A percentile compares a stretch with the other conserved stretches of the same genome.
Conservation (phyloP, 768 basidiomycete genomes). For the Termitomyces titanicus region DNA sequence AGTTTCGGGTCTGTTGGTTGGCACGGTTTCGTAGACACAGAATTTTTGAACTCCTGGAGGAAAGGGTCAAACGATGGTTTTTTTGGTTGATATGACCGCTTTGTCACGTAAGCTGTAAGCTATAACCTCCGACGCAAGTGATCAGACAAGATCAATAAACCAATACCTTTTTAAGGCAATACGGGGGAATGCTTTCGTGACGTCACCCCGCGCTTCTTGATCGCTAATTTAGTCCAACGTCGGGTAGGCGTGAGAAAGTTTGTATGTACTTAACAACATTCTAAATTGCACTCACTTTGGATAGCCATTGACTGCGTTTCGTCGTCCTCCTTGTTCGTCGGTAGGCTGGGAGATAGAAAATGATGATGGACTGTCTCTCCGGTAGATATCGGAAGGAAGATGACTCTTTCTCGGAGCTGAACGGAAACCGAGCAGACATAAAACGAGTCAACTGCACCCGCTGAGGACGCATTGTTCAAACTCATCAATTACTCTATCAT, state of each 20-base stretch:
- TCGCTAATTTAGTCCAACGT: background rate
- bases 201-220: background rate
- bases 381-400: slow-evolving; percentile 9
- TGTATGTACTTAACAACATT: too few species aligned
- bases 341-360: background rate
- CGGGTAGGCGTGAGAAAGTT: background rate
- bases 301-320: background rate
- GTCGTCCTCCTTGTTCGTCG: background rate
- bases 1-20: background rate
- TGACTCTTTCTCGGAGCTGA: slow-evolving; percentile 9
- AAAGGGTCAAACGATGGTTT: background rate
- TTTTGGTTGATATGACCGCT: background rate
- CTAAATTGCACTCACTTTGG: too few species aligned
- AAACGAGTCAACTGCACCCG: slow-evolving; percentile 3
- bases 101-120: background rate
- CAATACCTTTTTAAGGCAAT: slow-evolving; percentile 2
- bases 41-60: background rate
- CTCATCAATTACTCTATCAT: background rate
- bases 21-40: background rate
- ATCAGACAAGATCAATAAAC: background rate
- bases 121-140: too few species aligned
- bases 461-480: too few species aligned
- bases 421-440: slow-evolving; percentile 14
- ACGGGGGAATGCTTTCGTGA: background rate
- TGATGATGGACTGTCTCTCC: slow-evolving; percentile 1